Evolutionary conservation across 1,139 yeast genomes (phyloP).

Genomic region (Sugiyamaella paludigena): DNA sequence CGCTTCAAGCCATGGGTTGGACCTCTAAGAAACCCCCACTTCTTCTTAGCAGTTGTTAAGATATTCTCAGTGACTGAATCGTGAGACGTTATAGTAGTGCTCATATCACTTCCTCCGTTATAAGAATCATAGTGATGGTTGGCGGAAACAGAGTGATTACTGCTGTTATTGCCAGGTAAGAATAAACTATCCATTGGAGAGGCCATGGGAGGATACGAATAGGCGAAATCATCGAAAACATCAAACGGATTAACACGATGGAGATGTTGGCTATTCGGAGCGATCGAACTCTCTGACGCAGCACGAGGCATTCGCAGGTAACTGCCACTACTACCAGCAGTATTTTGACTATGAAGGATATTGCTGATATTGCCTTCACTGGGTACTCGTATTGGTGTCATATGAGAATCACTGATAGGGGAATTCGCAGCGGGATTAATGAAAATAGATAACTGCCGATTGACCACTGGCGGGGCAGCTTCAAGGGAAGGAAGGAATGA

Average conservation of each 20-base stretch:
- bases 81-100: neutral
- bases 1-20: constrained; percentile 16
- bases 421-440: constrained; percentile 37
- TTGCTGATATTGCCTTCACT: constrained; percentile 5
- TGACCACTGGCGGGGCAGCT: constrained; percentile 52
- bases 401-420: neutral
- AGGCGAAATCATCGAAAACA: constrained; percentile 73
- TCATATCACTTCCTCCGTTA: neutral
- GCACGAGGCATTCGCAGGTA: constrained; percentile 7
- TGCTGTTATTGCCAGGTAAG: neutral
- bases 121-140: neutral
- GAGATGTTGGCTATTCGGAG: constrained; percentile 12
- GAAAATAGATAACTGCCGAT: constrained; percentile 46
- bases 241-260: constrained; percentile 55
- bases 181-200: constrained; percentile 19
- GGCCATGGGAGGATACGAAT: constrained; percentile 43
- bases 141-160: neutral
- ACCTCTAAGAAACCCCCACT: constrained; percentile 16
- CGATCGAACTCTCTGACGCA: constrained; percentile 6
- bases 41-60: constrained; percentile 16
- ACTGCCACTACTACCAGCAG: no score
- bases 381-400: constrained; percentile 11
- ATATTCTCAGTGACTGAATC: neutral
- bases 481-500: constrained; percentile 31
- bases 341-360: constrained; percentile 4